Conservation (phyloP, 306 rosid species). For the Vigna reflexopilosa region DNA sequence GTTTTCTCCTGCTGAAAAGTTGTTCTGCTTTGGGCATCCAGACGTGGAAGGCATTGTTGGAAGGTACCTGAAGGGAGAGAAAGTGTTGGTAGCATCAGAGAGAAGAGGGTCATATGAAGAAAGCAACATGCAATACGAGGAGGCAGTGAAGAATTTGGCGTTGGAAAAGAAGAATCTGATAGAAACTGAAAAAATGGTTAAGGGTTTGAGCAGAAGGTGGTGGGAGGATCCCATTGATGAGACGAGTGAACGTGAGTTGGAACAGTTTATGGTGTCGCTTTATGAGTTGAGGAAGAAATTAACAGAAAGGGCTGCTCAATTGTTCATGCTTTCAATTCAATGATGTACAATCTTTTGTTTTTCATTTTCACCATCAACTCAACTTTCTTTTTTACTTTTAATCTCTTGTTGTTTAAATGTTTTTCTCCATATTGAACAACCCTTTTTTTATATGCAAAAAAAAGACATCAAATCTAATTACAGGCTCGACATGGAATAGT, state of each 20-base stretch:
- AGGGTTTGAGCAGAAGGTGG: slow-evolving; percentile 38
- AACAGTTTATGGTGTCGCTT: slow-evolving; percentile 43
- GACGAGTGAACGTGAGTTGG: slow-evolving; percentile 43
- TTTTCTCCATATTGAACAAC: too few relatives aligned
- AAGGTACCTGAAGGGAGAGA: slow-evolving; percentile 34
- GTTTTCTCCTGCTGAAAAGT: slow-evolving; percentile 55
- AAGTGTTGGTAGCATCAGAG: background rate
- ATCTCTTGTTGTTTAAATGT: too few relatives aligned
- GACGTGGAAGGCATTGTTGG: slow-evolving; percentile 37
- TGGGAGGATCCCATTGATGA: slow-evolving; percentile 53
- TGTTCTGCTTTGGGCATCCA: slow-evolving; percentile 57
- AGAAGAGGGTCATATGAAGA: background rate
- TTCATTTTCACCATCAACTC: background rate
- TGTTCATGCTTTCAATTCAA: background rate
- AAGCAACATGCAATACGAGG: slow-evolving; percentile 42
- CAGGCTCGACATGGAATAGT: too few relatives aligned
- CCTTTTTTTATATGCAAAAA: too few relatives aligned
- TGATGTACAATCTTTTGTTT: background rate
- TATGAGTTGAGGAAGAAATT: slow-evolving; percentile 51
- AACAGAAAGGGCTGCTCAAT: slow-evolving; percentile 28
- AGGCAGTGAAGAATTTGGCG: slow-evolving; percentile 44
- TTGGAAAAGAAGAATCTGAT: slow-evolving; percentile 42
- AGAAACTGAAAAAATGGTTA: slow-evolving; percentile 7
- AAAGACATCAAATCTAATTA: too few relatives aligned
- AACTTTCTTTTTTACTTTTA: too few relatives aligned